Conservation (phyloP, 106 monocot species). For the Dactylorhiza incarnata region DNA sequence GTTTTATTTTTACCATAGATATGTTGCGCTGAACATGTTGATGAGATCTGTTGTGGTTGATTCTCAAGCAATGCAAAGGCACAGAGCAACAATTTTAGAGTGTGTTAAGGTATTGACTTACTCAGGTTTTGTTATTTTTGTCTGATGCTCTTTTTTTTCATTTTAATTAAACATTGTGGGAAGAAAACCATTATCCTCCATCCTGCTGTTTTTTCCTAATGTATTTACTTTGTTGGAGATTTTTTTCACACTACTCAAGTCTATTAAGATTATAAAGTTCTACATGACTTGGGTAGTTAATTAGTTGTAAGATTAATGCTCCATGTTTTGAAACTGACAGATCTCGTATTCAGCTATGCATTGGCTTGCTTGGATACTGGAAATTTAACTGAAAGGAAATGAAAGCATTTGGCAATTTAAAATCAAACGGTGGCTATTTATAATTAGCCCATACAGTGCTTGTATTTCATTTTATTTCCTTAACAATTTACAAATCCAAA, state of each 20-base stretch:
- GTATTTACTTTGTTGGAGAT: not conserved
- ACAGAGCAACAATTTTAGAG: slow-evolving; percentile 86
- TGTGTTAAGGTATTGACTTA: slow-evolving; percentile 78
- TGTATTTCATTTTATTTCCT: not conserved
- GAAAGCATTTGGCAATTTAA: not conserved
- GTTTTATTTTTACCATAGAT: slow-evolving; percentile 34
- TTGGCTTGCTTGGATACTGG: not conserved
- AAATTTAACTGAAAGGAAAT: not conserved
- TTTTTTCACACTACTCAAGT: not conserved
- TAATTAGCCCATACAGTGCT: not conserved
- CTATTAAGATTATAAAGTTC: not conserved
- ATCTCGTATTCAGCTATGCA: not conserved
- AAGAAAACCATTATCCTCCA: not conserved
- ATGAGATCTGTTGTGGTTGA: slow-evolving; percentile 88
- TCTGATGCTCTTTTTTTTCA: not conserved
- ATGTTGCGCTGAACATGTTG: slow-evolving; percentile 97
- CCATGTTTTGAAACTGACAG: not conserved
- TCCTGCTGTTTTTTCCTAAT: not conserved
- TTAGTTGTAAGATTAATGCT: not conserved
- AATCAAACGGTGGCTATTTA: not conserved
- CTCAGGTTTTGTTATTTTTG: not conserved
- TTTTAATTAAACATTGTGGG: not conserved
- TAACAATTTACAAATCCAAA: not conserved
- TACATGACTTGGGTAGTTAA: not conserved
- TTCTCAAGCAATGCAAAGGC: slow-evolving; percentile 96